Evolutionary conservation across 1,284 basidiomycete genomes (phyloP).

Genomic region (Thelephora terrestris): DNA sequence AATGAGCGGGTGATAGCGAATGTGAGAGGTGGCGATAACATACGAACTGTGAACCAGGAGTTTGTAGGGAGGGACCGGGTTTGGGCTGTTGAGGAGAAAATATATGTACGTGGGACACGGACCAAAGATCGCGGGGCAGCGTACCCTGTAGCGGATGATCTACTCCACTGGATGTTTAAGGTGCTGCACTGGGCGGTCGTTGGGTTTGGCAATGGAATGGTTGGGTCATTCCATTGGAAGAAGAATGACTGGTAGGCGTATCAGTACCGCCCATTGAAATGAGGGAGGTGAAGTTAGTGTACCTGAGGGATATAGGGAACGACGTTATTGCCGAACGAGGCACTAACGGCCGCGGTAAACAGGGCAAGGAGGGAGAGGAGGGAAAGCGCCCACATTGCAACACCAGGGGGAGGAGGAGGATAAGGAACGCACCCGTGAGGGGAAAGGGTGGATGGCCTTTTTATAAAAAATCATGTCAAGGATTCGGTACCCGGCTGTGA

Average conservation of each 20-base stretch:
- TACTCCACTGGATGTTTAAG: slow-evolving; percentile 39
- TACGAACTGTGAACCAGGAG: slow-evolving; percentile 56
- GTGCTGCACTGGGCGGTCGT: slow-evolving; percentile 42
- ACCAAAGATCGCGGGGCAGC: slow-evolving; percentile 8
- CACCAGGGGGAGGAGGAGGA: no score
- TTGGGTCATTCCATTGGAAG: slow-evolving; percentile 35
- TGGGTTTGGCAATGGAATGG: slow-evolving; percentile 1
- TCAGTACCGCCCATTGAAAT: background rate
- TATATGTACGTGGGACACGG: slow-evolving; percentile 2
- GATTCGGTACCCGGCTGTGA: no score
- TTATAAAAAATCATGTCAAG: no score
- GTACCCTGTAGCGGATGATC: slow-evolving; percentile 37
- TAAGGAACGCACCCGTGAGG: no score
- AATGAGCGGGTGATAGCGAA: background rate
- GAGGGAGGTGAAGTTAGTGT: background rate
- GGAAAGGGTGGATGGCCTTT: no score
- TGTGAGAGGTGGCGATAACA: slow-evolving; percentile 14
- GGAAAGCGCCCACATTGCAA: background rate
- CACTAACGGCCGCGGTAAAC: background rate
- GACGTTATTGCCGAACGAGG: slow-evolving; percentile 3
- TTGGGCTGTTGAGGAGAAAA: slow-evolving; percentile 28
- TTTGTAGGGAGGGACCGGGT: slow-evolving; percentile 44
- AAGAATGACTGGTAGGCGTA: slow-evolving; percentile 35
- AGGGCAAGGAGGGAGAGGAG: background rate
- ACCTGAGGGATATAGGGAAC: slow-evolving; percentile 2